Base-by-base conservation (phyloP, 1,284 basidiomycete species). In the Polyporus tsugae region DNA sequence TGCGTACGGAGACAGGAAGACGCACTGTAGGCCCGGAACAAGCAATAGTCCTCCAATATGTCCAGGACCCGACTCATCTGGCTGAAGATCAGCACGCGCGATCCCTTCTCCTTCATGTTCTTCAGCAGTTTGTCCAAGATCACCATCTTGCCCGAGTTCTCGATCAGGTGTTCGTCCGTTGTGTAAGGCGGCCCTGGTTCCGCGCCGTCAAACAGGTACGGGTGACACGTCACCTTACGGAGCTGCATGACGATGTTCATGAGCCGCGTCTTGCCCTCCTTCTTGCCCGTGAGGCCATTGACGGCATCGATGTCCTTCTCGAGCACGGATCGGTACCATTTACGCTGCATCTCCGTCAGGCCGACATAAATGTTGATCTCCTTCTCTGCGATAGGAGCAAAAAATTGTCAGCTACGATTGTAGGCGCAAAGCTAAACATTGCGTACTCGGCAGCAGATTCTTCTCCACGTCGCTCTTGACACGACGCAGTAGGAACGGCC, bases 181-280 rank as follows among this genome's bases (percentile, higher is more conserved):
- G 97, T 99, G 80, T 97, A 99, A 0, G 97, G 98, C 0, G 97
- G 98, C 36, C 97, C 97, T 1, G 98, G 98, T 85, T 99, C 96
- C 39, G 94, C 95, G 6, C 94, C 94, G 75, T 96, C 94, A 75
- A 96, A 96, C 42, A 96, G 85, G 75, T 95, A 95, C 0, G 93
- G 93, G 77, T 95, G 93, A 70, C 93, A 94, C 7, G 92, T 92
- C 13, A 94, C 93, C 85, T 95, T 94, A 55, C 92, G 89, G 49
- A 94, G 86, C 86, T 99, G 98, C 98, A 99, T 99, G 72, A 99
- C 98, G 84, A 99, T 98, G 82, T 99, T 99, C 89, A 99, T 95
- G 63, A 99, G 82, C 38, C 97, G 86, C 3, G 97, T 99, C 84
- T 99, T 99, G 72, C 98, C 97, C 80, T 99, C 98, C 80, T 99